Base-by-base conservation (phyloP, 257 asterid species). In the Capsicum rhomboideum region DNA sequence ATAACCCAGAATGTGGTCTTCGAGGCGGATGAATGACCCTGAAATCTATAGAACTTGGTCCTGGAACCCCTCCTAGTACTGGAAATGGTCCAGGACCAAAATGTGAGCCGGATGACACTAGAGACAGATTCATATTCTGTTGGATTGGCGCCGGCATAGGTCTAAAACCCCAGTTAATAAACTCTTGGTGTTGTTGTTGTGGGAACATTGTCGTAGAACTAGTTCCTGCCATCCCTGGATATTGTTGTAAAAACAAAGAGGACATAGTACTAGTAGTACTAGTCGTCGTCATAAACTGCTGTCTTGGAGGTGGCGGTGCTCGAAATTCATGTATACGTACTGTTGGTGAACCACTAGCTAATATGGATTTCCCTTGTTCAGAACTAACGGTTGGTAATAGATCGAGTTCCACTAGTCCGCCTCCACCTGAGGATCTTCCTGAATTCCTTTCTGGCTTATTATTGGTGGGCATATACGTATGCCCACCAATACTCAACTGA, bases 1-100 rank as follows among this genome's bases (percentile, higher is more conserved):
- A 97, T 34, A 97, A 10, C 42, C 99, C 98, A 14, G 98, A 91
- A 92, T 90, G 94, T 82, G 96, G 97, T 66, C 98, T 88, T 61
- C 92, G 88, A 14, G 98, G 99, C 13, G 99, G 94, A 34, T 88
- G 95, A 79, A 93, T 80, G 40, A 95, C 96, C 87, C 98, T 85
- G 85, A 94, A 93, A 88, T 94, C 96, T 2, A 85, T 78, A 28
- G 90, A 86, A 79, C 86, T 79, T 1, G 84, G 44, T 44, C 80
- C 84, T 55, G 80, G 28, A 56, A 34, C 83, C 18, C 91, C 91
- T 29, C 91, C 91, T 80, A 91, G 85, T 79, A 90, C 89, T 1
- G 64, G 68, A 23, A 90, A 88, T 37, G 95, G 92, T 61, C 91
- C 89, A 40, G 92, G 64, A 28, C 90, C 71, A 26, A 87, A 92